phyloP scores from a whole-genome alignment of 1,139 yeast species.

The Magnusiomyces tetraspermus region DNA sequence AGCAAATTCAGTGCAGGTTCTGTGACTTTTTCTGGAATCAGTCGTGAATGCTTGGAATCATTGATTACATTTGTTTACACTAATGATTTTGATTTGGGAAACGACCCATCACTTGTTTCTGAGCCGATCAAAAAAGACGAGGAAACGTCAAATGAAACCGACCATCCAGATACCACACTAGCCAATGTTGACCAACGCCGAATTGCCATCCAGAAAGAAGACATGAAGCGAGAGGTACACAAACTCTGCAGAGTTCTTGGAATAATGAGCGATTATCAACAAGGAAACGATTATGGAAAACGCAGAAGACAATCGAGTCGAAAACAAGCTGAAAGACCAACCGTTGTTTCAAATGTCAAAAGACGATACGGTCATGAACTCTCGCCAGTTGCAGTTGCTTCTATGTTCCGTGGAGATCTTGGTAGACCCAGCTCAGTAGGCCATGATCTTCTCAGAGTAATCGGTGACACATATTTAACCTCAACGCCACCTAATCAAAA shows the following conservation, averaged over 20 bases:
- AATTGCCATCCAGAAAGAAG: neutral
- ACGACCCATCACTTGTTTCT: neutral
- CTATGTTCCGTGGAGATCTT: neutral
- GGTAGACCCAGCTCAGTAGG: neutral
- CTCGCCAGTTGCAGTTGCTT: neutral
- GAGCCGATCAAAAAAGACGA: neutral
- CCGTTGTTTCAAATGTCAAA: neutral
- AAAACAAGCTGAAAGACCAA: neutral
- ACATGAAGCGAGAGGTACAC: neutral
- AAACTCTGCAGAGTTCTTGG: slow-evolving; percentile 1
- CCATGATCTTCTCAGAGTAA: neutral
- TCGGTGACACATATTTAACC: neutral
- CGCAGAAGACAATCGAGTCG: neutral
- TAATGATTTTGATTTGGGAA: slow-evolving; percentile 3
- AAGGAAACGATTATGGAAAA: neutral
- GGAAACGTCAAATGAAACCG: neutral
- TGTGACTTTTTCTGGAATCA: neutral
- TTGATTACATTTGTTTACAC: slow-evolving; percentile 1
- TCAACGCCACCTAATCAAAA: neutral
- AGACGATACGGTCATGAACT: neutral
- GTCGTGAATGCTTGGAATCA: neutral
- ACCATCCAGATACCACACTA: neutral
- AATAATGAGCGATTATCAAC: neutral
- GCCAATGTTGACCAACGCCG: no score
- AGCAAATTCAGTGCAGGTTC: neutral